Evolutionary conservation across 2,329 filamentous ascomycete species (phyloP), one percentile per base, ranked within the genome.

Genomic region (Biscogniauxia marginata): DNA sequence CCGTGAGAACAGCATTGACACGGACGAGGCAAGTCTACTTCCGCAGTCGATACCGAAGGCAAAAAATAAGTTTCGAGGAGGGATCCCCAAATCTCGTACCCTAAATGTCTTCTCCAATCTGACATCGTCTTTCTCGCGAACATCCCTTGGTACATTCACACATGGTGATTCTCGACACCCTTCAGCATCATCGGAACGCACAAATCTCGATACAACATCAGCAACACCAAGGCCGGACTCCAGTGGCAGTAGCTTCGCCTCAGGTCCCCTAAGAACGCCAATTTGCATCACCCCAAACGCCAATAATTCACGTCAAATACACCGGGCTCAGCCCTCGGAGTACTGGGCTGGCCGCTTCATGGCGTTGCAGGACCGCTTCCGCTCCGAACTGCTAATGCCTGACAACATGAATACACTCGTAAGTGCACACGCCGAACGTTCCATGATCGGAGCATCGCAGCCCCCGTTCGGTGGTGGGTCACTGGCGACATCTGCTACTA

Each of bases 261-360:
- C 63, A 1, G 43, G 13, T 19, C 60, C 59, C 9, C 61, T 58
- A 25, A 52, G 55, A 20, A 47, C 49, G 8, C 54, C 52, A 30
- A 24, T 11, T n/a, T 25, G 13, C 46, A 44, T 46, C 19, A 5
- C 9, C 22, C 48, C 22, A 11, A 51, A 43, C 9, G 25, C 25
- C 20, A 11, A 49, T 25, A 63, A 70, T 34, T 60, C 65, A n/a
- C 64, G 61, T 23, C 56, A 71, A 21, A 69, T 84, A 13, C 66
- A 67, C 50, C 71, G 66, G 0, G 75, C 79, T 1, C 77, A 81
- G 63, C 71, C 77, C 5, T 76, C 78, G 1, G 69, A 75, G 2
- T 88, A 86, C 68, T 89, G 86, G 86, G 74, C 78, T 9, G 86
- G 86, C 18, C 82, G 86, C 43, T 86, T 87, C 65, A 72, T 78